A percentile compares a stretch with the other conserved stretches of the same genome.
Conservation (phyloP, 208 protist species). For the Crithidia sp. region DNA sequence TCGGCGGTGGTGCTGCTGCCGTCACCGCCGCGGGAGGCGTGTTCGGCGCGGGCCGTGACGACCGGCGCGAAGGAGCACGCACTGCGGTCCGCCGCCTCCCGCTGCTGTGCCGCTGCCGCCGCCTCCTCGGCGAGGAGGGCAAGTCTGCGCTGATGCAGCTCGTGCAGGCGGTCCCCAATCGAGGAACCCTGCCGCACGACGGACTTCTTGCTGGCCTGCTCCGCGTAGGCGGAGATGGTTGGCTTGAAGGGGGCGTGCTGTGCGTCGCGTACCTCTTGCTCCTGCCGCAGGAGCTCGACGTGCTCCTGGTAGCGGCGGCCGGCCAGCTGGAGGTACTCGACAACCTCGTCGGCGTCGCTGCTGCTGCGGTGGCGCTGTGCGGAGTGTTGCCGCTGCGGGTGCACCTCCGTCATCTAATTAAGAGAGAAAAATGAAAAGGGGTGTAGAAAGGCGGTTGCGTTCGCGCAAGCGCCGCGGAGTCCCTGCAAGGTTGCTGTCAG, state of each 20-base stretch:
- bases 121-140: constrained; percentile 36
- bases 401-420: constrained; percentile 7
- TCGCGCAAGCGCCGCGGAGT: not conserved
- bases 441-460: not conserved
- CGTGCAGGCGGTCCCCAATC: constrained; percentile 64
- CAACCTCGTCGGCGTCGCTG: constrained; percentile 37
- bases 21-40: constrained; percentile 11
- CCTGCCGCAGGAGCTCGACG: constrained; percentile 62
- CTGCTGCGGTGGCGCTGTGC: constrained; percentile 1
- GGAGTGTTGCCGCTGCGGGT: not conserved
- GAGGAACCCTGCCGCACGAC: constrained; percentile 40
- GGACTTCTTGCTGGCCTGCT: constrained; percentile 36
- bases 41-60: constrained; percentile 44
- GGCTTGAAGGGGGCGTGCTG: constrained; percentile 58
- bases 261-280: constrained; percentile 47
- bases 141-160: constrained; percentile 51
- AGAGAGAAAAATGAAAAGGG: constrained; percentile 5
- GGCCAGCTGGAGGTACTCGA: constrained; percentile 67
- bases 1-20: constrained; percentile 1
- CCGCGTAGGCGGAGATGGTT: constrained; percentile 49
- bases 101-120: constrained; percentile 25
- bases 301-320: constrained; percentile 72
- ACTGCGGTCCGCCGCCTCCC: constrained; percentile 20
- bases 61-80: constrained; percentile 41
- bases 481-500: too few species aligned